Evolutionary conservation across 2,329 filamentous ascomycete genomes (phyloP).

Genomic region (Nothomitra cinnamomea): DNA sequence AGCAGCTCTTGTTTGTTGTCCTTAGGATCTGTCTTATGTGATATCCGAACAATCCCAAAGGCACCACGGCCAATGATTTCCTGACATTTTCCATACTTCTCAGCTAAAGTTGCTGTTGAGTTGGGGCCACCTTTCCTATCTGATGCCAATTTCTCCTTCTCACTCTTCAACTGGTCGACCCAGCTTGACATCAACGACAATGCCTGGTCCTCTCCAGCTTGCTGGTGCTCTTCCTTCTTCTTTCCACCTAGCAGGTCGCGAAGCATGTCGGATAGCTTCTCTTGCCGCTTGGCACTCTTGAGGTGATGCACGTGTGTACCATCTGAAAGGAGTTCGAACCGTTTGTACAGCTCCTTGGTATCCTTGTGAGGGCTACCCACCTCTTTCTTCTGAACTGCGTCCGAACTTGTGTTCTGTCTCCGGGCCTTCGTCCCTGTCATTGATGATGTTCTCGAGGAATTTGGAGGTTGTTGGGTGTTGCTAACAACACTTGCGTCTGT

Average conservation of each 20-base stretch:
- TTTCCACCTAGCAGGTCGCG: conserved; percentile 66
- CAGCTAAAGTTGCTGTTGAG: conserved; percentile 62
- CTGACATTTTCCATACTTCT: conserved; percentile 98
- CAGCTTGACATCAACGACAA: conserved; percentile 87
- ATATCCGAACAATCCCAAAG: conserved; percentile 94
- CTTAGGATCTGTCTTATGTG: conserved; percentile 80
- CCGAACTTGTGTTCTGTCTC: not conserved
- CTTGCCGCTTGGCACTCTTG: conserved; percentile 77
- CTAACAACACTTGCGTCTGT: conserved; percentile 7
- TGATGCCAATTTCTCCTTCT: conserved; percentile 54
- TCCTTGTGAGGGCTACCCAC: conserved; percentile 10
- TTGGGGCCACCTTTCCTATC: conserved; percentile 66
- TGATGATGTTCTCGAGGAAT: conserved; percentile 14
- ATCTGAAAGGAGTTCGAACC: conserved; percentile 42
- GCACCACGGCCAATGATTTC: conserved; percentile 91
- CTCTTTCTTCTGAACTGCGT: not conserved
- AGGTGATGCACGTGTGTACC: conserved; percentile 77
- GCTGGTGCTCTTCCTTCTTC: conserved; percentile 52
- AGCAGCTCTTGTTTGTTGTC: conserved; percentile 67
- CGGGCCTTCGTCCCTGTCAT: conserved; percentile 12
- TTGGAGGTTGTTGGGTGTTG: conserved; percentile 1
- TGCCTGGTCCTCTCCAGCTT: conserved; percentile 49
- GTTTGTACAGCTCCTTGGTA: conserved; percentile 14
- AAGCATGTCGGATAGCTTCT: conserved; percentile 87
- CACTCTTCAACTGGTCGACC: conserved; percentile 83